phyloP scores from a whole-genome alignment of 352 stramenopile species.

The Globisporangium perplexum region DNA sequence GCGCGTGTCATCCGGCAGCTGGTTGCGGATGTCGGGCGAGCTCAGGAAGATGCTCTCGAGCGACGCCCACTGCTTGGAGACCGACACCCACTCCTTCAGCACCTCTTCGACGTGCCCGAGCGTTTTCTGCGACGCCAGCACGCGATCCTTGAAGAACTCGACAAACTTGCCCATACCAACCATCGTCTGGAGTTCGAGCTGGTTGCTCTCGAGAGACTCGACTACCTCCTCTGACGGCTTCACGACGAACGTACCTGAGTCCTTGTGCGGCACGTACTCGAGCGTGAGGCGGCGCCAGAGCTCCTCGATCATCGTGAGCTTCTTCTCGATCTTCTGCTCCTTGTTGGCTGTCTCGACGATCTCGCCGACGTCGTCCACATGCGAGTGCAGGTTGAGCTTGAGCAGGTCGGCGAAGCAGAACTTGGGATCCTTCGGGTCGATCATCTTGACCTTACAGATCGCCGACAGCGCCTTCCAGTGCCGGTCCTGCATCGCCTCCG shows the following conservation, averaged over 20 bases:
- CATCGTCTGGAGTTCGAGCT: conserved; percentile 87
- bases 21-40: conserved; percentile 85
- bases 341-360: conserved; percentile 88
- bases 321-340: conserved; percentile 89
- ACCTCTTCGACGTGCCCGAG: conserved; percentile 84
- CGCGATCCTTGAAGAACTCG: conserved; percentile 86
- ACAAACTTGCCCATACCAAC: conserved; percentile 90
- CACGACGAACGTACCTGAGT: conserved; percentile 80
- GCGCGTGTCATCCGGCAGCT: conserved; percentile 79
- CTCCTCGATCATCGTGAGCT: conserved; percentile 86
- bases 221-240: conserved; percentile 85
- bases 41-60: conserved; percentile 88
- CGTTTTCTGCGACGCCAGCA: conserved; percentile 72
- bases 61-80: conserved; percentile 85
- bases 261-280: conserved; percentile 86
- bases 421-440: conserved; percentile 78
- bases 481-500: conserved; percentile 90
- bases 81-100: conserved; percentile 83
- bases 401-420: conserved; percentile 81
- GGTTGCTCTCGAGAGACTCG: conserved; percentile 82
- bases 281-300: conserved; percentile 77
- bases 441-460: conserved; percentile 85
- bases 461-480: conserved; percentile 90
- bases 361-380: conserved; percentile 83
- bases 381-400: conserved; percentile 75